phyloP scores from a whole-genome alignment of 1,284 basidiomycete genomes.

The Moniliella sp. region DNA sequence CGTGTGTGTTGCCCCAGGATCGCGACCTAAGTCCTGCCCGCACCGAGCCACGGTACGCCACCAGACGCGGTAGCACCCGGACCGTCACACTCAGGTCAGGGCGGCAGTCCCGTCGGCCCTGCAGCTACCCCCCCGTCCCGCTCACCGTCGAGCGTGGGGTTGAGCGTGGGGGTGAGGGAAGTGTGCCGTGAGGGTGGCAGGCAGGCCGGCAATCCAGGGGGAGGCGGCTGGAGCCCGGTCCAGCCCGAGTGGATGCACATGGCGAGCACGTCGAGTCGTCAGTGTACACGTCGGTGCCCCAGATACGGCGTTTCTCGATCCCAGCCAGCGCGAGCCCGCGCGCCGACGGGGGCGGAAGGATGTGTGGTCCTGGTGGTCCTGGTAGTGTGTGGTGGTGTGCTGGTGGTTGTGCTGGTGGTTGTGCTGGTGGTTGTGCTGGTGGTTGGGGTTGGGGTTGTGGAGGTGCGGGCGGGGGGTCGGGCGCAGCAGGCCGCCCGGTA shows the following conservation, averaged over 20 bases:
- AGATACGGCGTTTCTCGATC: slow-evolving; percentile 36
- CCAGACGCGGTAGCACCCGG: slow-evolving; percentile 38
- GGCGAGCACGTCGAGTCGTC: slow-evolving; percentile 42
- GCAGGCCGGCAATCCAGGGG: too few relatives aligned
- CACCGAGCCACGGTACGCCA: slow-evolving; percentile 39
- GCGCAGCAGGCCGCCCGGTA: slow-evolving; percentile 13
- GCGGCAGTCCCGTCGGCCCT: slow-evolving; percentile 1
- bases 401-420: too few relatives aligned
- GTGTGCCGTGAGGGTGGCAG: too few relatives aligned
- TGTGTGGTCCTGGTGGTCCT: too few relatives aligned
- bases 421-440: too few relatives aligned
- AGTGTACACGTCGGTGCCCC: slow-evolving; percentile 44
- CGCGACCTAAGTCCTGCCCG: slow-evolving; percentile 38
- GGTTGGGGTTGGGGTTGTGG: too few relatives aligned
- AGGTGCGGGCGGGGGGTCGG: not conserved
- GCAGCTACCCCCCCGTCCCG: too few relatives aligned
- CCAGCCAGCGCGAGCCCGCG: too few relatives aligned
- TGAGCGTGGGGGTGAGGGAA: too few relatives aligned
- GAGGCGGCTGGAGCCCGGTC: slow-evolving; percentile 37
- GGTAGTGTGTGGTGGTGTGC: too few relatives aligned
- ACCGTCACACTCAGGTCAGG: slow-evolving; percentile 38
- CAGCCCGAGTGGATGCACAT: slow-evolving; percentile 41
- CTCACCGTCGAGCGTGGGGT: too few relatives aligned
- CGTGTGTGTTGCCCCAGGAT: slow-evolving; percentile 43
- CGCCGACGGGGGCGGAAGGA: too few relatives aligned